Evolutionary conservation across 768 basidiomycete species (phyloP), one percentile per base, ranked within the genome.

Genomic region (Naematelia encephala): DNA sequence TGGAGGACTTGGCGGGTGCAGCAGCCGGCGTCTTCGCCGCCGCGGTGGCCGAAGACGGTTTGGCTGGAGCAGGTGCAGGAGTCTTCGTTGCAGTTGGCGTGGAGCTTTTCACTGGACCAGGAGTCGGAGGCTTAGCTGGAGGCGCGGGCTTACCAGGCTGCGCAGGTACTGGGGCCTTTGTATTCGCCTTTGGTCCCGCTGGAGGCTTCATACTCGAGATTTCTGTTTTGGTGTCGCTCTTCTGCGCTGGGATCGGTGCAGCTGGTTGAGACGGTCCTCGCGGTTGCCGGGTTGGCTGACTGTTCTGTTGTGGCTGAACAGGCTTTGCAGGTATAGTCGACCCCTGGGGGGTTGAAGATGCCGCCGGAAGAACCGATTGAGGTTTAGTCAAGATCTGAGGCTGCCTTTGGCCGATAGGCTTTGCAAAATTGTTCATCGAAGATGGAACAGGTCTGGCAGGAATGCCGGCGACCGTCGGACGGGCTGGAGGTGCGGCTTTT

Each of bases 71-170:
- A 8, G 57, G 34, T 16, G 55, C 14, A 28, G 55, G 5, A 47
- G 44, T 29, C 5, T 13, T 26, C 4, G n/a, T n/a, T 47, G 49
- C 23, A n/a, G 46, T n/a, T 13, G 51, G 25, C 22, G 39, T 49
- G 16, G 60, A 56, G 5, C n/a, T 16, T 51, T 61, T 61, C 22
- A 53, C 59, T 27, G 56, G 56, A 13, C 47, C 30, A 51, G 54
- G 44, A n/a, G 48, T 23, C 3, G 48, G 5, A 3, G 48, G 25
- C 8, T 14, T 23, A 5, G 22, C 27, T 2, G 48, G 8, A 2
- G 5, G 22, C 26, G 48, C 48, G 19, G 51, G 13, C 26, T 42
- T 30, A 44, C 22, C 22, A 43, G 16, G 21, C 39, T 52, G 39
- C 21, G 19, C 10, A 5, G 39, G 42, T 8, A 23, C 28, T 27